A percentile compares a stretch with the other conserved stretches of the same genome.
Evolutionary conservation across 805 yeast genomes (phyloP).

Genomic region (Metschnikowia bowlesiae): DNA sequence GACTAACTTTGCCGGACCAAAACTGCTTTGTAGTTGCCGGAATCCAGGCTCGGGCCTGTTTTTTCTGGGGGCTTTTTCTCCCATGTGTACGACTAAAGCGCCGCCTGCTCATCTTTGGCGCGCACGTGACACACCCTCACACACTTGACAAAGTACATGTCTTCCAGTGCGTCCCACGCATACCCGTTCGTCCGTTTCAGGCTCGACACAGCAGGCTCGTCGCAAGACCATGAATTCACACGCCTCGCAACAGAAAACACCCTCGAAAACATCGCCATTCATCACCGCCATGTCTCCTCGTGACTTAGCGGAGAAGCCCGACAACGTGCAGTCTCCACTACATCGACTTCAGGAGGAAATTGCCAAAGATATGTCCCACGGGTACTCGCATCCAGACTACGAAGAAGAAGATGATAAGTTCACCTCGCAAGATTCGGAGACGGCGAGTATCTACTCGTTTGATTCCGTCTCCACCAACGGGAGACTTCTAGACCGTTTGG

Average conservation of each 20-base stretch:
- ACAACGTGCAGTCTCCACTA: conserved; percentile 15
- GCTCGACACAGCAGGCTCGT: neutral
- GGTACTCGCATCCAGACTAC: neutral
- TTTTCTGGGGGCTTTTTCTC: neutral
- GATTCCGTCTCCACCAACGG: conserved; percentile 43
- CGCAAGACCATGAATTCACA: neutral
- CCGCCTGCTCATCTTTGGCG: neutral
- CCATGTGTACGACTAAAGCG: neutral
- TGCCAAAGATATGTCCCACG: conserved; percentile 8
- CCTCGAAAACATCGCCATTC: neutral
- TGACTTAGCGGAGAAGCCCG: conserved; percentile 3
- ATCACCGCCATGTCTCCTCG: neutral
- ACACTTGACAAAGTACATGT: neutral
- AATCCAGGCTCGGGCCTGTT: neutral
- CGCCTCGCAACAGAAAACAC: neutral
- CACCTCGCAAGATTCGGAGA: neutral
- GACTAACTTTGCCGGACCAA: neutral
- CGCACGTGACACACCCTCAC: neutral
- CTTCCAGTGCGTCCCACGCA: neutral
- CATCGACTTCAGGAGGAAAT: conserved; percentile 17
- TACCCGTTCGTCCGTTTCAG: neutral
- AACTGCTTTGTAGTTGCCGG: neutral
- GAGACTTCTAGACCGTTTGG: conserved; percentile 31
- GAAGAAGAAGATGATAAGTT: neutral
- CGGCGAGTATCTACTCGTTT: conserved; percentile 38